Conservation (phyloP, 1,139 yeast genomes). For the Entelexis sorbosivorans region DNA sequence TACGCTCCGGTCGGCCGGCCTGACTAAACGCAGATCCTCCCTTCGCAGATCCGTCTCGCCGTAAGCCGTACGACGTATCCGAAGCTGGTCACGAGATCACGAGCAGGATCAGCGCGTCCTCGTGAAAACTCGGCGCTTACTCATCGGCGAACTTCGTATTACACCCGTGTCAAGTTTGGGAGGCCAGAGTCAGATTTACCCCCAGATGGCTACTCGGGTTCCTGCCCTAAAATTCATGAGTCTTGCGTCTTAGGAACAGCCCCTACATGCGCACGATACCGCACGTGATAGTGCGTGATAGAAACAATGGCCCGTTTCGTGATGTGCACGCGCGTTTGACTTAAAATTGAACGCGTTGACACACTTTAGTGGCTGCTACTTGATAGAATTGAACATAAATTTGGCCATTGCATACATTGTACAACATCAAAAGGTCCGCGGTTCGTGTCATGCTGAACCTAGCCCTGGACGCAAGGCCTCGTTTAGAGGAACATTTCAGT, state of each 20-base stretch:
- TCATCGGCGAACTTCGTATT: background rate
- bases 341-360: background rate
- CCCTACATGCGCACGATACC: slow-evolving; percentile 1
- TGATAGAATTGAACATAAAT: slow-evolving; percentile 9
- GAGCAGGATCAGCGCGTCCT: too few relatives aligned
- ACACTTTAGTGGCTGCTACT: slow-evolving; percentile 8
- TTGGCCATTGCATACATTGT: slow-evolving; percentile 16
- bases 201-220: background rate
- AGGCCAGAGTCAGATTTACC: background rate
- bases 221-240: background rate
- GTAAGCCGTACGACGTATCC: background rate
- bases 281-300: background rate
- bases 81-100: too few relatives aligned
- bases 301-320: background rate
- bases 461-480: slow-evolving; percentile 5
- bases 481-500: background rate
- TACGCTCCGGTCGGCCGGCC: too few relatives aligned
- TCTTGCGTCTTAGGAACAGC: background rate
- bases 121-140: background rate
- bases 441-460: background rate
- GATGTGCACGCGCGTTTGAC: background rate
- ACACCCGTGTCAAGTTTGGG: background rate
- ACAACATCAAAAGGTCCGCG: background rate
- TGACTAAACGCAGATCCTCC: too few relatives aligned
- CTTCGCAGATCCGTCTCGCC: too few relatives aligned